Evolutionary conservation across 495 filamentous ascomycete species (phyloP), one percentile per base, ranked within the genome.

Genomic region (Penicillium angulare): DNA sequence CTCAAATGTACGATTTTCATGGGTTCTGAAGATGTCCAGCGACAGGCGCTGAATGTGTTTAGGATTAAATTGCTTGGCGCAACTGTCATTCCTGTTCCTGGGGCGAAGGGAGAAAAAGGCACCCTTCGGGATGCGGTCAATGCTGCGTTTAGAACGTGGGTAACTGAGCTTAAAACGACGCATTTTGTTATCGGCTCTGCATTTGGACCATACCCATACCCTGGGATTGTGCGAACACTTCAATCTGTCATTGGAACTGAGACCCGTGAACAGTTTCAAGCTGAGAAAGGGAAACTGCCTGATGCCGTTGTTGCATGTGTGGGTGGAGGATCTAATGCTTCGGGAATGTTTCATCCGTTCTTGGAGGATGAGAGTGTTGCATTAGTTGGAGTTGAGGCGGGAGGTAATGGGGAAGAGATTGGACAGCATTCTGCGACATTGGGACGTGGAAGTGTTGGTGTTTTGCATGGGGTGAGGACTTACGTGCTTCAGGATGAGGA

Each of bases 131-230:
- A 97, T 60, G 92, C 92, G 2, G 90, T 96, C 72, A 97, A 97
- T 74, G 92, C 96, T 64, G 90, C 92, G 3, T 72, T 97, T 57
- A 83, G 91, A 36, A 83, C 87, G 49, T 97, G 92, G 92, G 89
- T 97, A 9, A 86, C 88, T 27, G 73, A 87, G 43, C 83, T 97
- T 2, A 82, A 86, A 42, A 92, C 89, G n/a, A 96, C 93, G 0
- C 92, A 97, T 72, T 97, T 97, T 75, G 90, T 96, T 66, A 93
- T 97, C 59, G 93, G 92, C 21, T 95, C 89, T 6, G 92, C 93
- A 12, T 96, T 97, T 57, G 92, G 92, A 0, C 92, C 92, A 7
- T 92, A 97, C 58, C 92, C 92, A 12, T 97, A 95, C 83, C 92
- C 92, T 0, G 96, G 90, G 34, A 97, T 97, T 48, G 92, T 97